Evolutionary conservation across 75 land plant genomes (phyloP), one percentile per base, ranked within the genome.

Genomic region (Sequoia sempervirens): DNA sequence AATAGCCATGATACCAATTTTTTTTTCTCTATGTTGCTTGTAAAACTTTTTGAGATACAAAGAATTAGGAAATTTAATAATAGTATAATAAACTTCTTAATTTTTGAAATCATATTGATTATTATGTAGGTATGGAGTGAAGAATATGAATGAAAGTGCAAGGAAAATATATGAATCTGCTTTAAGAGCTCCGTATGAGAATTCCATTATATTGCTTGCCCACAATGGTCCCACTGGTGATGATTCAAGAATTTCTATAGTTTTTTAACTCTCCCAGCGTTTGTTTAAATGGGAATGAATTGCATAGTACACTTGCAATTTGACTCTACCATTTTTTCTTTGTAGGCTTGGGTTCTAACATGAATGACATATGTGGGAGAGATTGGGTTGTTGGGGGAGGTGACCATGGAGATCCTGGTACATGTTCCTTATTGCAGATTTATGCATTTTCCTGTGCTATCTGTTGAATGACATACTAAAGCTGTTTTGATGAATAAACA

Each of bases 391-490:
- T 37, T 45, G 88, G 58, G 41, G 97, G 92, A 43, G 98, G 99
- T 82, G 99, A 97, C 70, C 95, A 95, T 89, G 99, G 99, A 76
- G 99, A 97, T 90, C 90, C 95, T 84, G 99, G 99, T 97, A 85
- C 40, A 36, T 83, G 14, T 61, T 47, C 20, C 66, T 36, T 69
- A 56, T 34, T 83, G 52, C 30, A 28, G 14, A 53, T 80, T 34
- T n/a, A 82, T 68, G 75, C 32, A 38, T 82, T 38, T 37, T 41
- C 18, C 84, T 26, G 18, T 1, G 36, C 43, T 70, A 15, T 81
- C 15, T 13, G 13, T 26, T 15, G 14, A 20, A 58, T 11, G 36
- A 9, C 43, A 34, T 40, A 38, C 5, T 38, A 43, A 82, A 37
- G 20, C 26, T 70, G 8, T 81, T 23, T 30, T 81, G 26, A 30